phyloP scores from a whole-genome alignment of 2,329 filamentous ascomycete species.

The Fusarium duplospermum region DNA sequence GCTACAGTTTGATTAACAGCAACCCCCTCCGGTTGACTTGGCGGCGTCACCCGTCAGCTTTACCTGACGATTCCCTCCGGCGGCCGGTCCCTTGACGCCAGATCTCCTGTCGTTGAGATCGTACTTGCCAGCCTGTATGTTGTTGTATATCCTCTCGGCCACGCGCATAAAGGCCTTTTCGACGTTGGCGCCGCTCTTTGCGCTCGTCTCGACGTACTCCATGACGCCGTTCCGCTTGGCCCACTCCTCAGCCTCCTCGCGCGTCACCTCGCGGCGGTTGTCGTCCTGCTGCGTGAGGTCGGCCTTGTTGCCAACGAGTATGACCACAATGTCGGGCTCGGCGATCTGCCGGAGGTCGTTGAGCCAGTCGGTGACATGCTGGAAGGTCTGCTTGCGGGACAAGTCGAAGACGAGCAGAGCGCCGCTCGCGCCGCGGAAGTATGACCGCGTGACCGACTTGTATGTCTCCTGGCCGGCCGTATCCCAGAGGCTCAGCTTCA shows the following conservation, averaged over 20 bases:
- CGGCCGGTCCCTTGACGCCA: slow-evolving; percentile 82
- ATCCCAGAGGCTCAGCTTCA: slow-evolving; percentile 96
- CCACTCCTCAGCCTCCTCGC: slow-evolving; percentile 90
- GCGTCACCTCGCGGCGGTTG: slow-evolving; percentile 82
- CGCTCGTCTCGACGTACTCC: slow-evolving; percentile 95
- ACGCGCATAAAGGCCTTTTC: slow-evolving; percentile 94
- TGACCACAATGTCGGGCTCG: slow-evolving; percentile 93
- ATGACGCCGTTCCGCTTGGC: slow-evolving; percentile 86
- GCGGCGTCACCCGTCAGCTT: slow-evolving; percentile 57
- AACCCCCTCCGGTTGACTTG: slow-evolving; percentile 56
- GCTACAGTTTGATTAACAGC: slow-evolving; percentile 55
- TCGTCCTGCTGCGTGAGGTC: slow-evolving; percentile 73
- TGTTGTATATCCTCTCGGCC: slow-evolving; percentile 94
- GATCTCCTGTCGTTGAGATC: slow-evolving; percentile 93
- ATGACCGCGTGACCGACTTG: slow-evolving; percentile 93
- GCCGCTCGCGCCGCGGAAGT: slow-evolving; percentile 82
- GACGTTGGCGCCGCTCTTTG: slow-evolving; percentile 94
- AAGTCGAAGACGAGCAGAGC: slow-evolving; percentile 95
- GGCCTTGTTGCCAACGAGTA: slow-evolving; percentile 94
- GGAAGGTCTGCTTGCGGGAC: slow-evolving; percentile 84
- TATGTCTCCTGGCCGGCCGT: slow-evolving; percentile 98
- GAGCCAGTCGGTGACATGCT: slow-evolving; percentile 91
- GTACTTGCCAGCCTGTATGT: slow-evolving; percentile 94
- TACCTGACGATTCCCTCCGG: slow-evolving; percentile 60
- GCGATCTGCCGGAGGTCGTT: slow-evolving; percentile 94